Conservation (phyloP, 345 rosid species). For the Passiflora organensis region DNA sequence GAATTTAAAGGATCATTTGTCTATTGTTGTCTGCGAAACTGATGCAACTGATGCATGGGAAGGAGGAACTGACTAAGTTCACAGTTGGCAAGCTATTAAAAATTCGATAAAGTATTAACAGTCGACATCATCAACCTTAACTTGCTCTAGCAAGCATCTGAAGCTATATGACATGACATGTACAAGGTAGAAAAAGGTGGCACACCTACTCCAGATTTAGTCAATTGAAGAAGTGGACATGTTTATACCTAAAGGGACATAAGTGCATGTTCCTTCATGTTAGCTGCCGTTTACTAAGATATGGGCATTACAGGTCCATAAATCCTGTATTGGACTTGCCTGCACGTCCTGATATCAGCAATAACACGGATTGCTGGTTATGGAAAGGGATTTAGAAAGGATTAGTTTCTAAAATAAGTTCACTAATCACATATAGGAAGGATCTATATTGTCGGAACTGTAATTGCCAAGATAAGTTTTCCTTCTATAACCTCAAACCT, state of each 20-base stretch:
- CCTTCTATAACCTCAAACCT: no score
- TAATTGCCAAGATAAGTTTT: no score
- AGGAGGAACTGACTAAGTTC: no score
- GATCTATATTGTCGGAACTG: neutral
- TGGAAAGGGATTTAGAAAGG: no score
- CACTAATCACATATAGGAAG: neutral
- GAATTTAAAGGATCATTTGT: no score
- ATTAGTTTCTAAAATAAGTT: neutral
- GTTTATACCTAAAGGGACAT: neutral
- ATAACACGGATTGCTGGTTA: neutral
- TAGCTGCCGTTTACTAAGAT: slow-evolving; percentile 7
- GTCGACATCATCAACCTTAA: no score
- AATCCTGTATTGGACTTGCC: neutral
- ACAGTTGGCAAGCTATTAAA: no score
- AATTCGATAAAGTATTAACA: no score
- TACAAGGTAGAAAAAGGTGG: neutral
- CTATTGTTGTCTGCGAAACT: no score
- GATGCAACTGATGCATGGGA: no score
- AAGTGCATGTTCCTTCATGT: slow-evolving; percentile 9
- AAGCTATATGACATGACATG: no score
- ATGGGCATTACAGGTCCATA: neutral
- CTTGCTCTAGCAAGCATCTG: no score
- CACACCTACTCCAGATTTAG: neutral
- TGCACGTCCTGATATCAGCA: neutral
- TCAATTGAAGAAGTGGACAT: neutral